Conservation (phyloP, 75 land plant species). For the Larix kaempferi region DNA sequence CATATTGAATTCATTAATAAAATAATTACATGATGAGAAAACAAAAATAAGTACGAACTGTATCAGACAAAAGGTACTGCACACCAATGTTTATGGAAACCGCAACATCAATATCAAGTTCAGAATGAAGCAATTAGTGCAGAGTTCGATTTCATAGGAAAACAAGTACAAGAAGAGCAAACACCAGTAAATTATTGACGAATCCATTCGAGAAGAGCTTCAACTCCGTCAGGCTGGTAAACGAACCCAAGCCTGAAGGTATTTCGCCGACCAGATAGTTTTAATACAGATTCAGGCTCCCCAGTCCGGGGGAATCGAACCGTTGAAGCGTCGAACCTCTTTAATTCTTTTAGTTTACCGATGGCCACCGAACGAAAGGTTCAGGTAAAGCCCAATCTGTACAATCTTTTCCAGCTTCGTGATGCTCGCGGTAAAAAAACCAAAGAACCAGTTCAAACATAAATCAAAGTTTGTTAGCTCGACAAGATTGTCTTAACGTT, state of each 20-base stretch:
- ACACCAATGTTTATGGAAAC: background rate
- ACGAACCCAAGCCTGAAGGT: conserved; percentile 36
- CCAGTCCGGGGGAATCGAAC: conserved; percentile 20
- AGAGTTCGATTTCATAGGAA: background rate
- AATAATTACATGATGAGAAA: background rate
- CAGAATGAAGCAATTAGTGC: background rate
- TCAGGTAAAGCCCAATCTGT: conserved; percentile 73
- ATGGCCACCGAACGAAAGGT: conserved; percentile 58
- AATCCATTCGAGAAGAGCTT: conserved; percentile 45
- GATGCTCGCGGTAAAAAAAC: conserved; percentile 42
- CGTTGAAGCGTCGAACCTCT: conserved; percentile 58
- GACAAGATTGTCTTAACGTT: conserved; percentile 33
- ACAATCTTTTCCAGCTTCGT: conserved; percentile 37
- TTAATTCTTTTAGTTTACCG: conserved; percentile 33
- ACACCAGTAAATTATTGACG: conserved; percentile 8
- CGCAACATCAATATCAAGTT: background rate
- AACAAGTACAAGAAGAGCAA: background rate
- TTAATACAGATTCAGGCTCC: conserved; percentile 22
- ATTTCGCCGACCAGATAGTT: conserved; percentile 50
- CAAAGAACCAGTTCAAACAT: conserved; percentile 39
- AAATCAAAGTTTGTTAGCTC: conserved; percentile 50
- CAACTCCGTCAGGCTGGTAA: conserved; percentile 41
- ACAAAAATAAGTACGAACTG: too few species aligned
- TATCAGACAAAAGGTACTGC: too few species aligned
- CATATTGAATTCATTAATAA: too few species aligned